These are phyloP conservation scores for Hypoxylon sp. DNA, from an alignment of 2,329 filamentous ascomycete genomes.

Conservation along the genomic window DNA sequence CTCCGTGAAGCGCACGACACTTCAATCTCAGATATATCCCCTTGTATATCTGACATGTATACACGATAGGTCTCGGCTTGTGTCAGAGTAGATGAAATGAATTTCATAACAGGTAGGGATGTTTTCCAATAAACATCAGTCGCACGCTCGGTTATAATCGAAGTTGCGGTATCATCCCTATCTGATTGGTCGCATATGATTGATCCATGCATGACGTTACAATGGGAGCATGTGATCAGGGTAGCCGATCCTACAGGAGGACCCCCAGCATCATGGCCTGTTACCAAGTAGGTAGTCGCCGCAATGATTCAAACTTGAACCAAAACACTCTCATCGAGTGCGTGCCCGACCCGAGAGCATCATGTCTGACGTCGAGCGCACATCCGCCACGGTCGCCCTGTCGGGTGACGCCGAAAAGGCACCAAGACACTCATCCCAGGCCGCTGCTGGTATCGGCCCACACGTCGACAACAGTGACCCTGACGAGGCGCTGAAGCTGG, in stretches of 20 bases:
- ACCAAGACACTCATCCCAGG: conserved; percentile 21
- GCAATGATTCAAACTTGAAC: conserved; percentile 10
- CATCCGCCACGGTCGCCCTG: conserved; percentile 10
- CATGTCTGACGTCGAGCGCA: conserved; percentile 34
- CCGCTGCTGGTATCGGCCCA: conserved; percentile 14
- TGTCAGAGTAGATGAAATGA: background rate
- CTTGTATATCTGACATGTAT: background rate
- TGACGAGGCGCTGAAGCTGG: conserved; percentile 58
- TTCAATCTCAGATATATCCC: background rate
- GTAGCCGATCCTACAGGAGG: conserved; percentile 31
- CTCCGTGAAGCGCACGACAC: background rate
- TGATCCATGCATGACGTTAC: conserved; percentile 22
- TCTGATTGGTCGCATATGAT: conserved; percentile 25
- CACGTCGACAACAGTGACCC: conserved; percentile 56
- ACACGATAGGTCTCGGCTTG: background rate
- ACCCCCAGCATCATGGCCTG: conserved; percentile 29
- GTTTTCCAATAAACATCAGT: conserved; percentile 3
- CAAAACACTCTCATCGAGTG: conserved; percentile 12
- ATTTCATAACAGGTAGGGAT: background rate
- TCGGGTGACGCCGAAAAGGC: conserved; percentile 38
- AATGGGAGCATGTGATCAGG: conserved; percentile 25
- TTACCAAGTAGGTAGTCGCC: background rate
- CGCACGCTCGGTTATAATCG: background rate
- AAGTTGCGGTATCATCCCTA: conserved; percentile 1
- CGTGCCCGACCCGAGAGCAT: conserved; percentile 2